Conservation (phyloP, 2,329 filamentous ascomycete genomes). For the Penicillium sp. region DNA sequence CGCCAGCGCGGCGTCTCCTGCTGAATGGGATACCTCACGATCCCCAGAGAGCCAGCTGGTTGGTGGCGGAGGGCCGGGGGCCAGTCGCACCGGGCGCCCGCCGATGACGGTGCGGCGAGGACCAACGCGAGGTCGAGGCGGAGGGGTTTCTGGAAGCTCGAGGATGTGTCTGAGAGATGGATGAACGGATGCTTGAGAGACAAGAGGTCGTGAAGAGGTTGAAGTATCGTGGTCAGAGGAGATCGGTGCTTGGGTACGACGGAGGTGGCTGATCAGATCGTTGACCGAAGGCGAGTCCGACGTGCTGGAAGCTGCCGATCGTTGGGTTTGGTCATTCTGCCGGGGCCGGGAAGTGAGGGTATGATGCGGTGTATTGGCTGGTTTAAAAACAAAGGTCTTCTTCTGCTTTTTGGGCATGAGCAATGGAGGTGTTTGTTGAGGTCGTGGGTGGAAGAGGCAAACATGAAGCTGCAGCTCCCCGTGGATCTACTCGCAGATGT, state of each 20-base stretch:
- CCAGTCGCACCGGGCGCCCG: constrained; percentile 37
- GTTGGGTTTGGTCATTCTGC: constrained; percentile 31
- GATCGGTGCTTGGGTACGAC: constrained; percentile 42
- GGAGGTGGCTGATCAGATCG: constrained; percentile 50
- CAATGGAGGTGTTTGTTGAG: neutral
- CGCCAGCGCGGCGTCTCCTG: constrained; percentile 13
- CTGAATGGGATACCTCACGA: neutral
- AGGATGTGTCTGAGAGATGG: constrained; percentile 49
- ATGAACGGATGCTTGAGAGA: constrained; percentile 44
- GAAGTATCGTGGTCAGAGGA: constrained; percentile 22
- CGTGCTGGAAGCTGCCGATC: constrained; percentile 22
- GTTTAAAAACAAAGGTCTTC: constrained; percentile 42
- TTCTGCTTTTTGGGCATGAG: constrained; percentile 53
- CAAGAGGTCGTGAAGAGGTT: constrained; percentile 18
- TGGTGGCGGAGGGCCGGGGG: constrained; percentile 50
- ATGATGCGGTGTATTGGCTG: constrained; percentile 43
- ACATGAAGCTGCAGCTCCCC: neutral
- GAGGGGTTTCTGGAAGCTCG: constrained; percentile 46
- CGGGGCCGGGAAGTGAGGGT: constrained; percentile 36
- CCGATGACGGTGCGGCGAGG: constrained; percentile 36
- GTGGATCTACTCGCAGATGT: neutral
- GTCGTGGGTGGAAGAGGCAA: neutral
- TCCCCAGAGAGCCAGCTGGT: constrained; percentile 46
- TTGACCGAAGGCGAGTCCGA: constrained; percentile 45
- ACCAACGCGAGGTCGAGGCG: constrained; percentile 45